phyloP scores from a whole-genome alignment of 2,329 filamentous ascomycete genomes.

The Talaromyces rugulosus region DNA sequence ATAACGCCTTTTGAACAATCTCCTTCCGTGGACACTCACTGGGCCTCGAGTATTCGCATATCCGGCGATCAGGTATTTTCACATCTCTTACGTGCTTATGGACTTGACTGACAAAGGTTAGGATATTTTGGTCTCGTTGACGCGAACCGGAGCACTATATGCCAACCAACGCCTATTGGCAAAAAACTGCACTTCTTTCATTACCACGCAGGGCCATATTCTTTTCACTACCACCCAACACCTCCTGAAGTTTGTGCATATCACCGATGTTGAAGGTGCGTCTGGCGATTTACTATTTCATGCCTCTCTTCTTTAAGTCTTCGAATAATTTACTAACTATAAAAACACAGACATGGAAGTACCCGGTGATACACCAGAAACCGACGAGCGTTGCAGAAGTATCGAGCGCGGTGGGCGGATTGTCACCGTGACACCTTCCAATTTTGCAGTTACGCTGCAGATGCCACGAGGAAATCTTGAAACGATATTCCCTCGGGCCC shows the following conservation, averaged over 20 bases:
- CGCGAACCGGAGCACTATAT: conserved; percentile 72
- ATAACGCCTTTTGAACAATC: conserved; percentile 26
- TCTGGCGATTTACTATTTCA: conserved; percentile 18
- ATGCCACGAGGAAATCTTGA: conserved; percentile 96
- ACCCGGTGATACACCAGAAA: conserved; percentile 82
- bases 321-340: neutral
- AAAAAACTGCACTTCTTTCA: conserved; percentile 88
- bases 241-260: conserved; percentile 88
- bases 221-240: conserved; percentile 92
- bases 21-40: conserved; percentile 33
- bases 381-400: conserved; percentile 84
- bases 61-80: conserved; percentile 37
- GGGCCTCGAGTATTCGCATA: conserved; percentile 33
- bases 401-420: conserved; percentile 86
- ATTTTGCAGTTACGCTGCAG: conserved; percentile 80
- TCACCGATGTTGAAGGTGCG: conserved; percentile 63
- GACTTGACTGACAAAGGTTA: conserved; percentile 23
- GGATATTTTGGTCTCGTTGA: conserved; percentile 60
- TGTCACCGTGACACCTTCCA: conserved; percentile 83
- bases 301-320: neutral
- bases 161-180: conserved; percentile 69
- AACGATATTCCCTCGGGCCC: conserved; percentile 86
- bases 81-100: neutral
- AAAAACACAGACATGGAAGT: conserved; percentile 66
- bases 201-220: conserved; percentile 75